These are phyloP conservation scores for Taxillus chinensis DNA, from an alignment of 164 flowering plant genomes.

Conservation along the genomic window DNA sequence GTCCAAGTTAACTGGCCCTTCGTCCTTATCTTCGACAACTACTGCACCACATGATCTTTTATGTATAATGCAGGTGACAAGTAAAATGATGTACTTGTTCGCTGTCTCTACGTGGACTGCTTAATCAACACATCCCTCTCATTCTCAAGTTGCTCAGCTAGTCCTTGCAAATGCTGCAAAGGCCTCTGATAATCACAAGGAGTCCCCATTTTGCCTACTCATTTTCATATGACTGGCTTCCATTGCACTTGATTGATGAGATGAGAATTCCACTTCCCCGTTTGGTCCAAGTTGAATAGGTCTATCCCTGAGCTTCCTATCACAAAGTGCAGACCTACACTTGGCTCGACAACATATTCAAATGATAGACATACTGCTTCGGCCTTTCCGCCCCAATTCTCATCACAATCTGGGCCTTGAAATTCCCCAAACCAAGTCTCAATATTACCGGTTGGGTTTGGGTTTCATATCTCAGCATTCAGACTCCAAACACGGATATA, in stretches of 20 bases:
- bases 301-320: conserved; percentile 50
- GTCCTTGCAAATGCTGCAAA: conserved; percentile 41
- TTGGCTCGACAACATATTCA: conserved; percentile 64
- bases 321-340: conserved; percentile 55
- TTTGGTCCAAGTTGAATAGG: conserved; percentile 74
- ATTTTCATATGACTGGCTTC: conserved; percentile 33
- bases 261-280: conserved; percentile 43
- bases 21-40: conserved; percentile 40
- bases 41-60: conserved; percentile 26
- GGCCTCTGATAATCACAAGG: conserved; percentile 53
- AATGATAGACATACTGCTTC: conserved; percentile 48
- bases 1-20: too few species aligned
- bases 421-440: conserved; percentile 64
- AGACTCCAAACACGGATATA: conserved; percentile 5
- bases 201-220: conserved; percentile 56
- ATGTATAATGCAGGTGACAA: conserved; percentile 26
- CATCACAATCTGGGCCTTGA: conserved; percentile 75
- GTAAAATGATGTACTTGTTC: conserved; percentile 21
- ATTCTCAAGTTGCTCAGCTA: conserved; percentile 42
- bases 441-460: conserved; percentile 40
- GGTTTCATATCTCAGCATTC: conserved; percentile 64
- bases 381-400: conserved; percentile 76
- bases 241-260: conserved; percentile 22
- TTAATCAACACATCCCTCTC: conserved; percentile 28
- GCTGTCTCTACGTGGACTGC: conserved; percentile 20